Evolutionary conservation across 2,329 filamentous ascomycete species (phyloP).

Genomic region (Boeremia exigua): DNA sequence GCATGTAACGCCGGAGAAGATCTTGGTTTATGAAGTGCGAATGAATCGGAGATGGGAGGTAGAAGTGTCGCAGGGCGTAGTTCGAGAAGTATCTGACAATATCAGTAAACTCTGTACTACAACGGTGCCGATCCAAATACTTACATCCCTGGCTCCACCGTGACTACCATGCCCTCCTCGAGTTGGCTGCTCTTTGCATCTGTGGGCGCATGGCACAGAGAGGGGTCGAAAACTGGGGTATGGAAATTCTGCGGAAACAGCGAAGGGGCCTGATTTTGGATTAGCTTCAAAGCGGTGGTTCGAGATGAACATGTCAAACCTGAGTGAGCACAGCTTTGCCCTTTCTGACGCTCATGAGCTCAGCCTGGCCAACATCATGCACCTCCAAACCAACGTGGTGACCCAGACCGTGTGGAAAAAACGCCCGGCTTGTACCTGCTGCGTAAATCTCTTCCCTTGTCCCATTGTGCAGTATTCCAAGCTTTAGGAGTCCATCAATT

Average conservation of each 20-base stretch:
- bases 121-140: conserved; percentile 1
- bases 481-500: conserved; percentile 69
- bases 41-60: conserved; percentile 73
- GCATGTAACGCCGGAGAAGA: conserved; percentile 80
- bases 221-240: conserved; percentile 38
- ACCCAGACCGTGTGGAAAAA: conserved; percentile 89
- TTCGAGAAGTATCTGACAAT: conserved; percentile 82
- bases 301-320: not conserved
- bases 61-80: conserved; percentile 80
- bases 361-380: conserved; percentile 66
- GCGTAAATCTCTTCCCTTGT: conserved; percentile 73
- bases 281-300: conserved; percentile 11
- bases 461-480: conserved; percentile 75
- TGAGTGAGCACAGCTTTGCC: conserved; percentile 35
- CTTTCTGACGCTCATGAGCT: conserved; percentile 42
- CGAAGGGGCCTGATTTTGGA: conserved; percentile 31
- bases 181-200: conserved; percentile 47
- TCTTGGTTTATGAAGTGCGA: conserved; percentile 76
- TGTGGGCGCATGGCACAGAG: conserved; percentile 40
- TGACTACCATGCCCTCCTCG: conserved; percentile 63
- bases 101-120: not conserved
- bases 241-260: conserved; percentile 43
- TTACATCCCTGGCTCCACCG: conserved; percentile 60
- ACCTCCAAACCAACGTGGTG: conserved; percentile 94
- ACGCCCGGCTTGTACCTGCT: conserved; percentile 81